Evolutionary conservation across 306 rosid genomes (phyloP).

Genomic region (Gillenia trifoliata): DNA sequence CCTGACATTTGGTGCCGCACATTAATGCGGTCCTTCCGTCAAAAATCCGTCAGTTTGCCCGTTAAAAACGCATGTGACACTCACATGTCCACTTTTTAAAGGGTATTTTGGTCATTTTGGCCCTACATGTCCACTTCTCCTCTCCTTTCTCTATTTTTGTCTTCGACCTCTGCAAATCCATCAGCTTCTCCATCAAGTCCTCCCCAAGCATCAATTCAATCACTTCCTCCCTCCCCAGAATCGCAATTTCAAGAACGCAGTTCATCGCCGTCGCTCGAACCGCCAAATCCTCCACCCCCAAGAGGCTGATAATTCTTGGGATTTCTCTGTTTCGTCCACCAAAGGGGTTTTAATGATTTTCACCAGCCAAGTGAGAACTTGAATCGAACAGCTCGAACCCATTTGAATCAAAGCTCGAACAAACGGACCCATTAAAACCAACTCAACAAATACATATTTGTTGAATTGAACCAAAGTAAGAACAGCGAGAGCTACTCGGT

Average conservation of each 20-base stretch:
- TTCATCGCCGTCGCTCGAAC: constrained; percentile 39
- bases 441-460: constrained; percentile 61
- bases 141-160: not conserved
- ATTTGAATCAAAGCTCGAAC: constrained; percentile 31
- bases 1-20: no score
- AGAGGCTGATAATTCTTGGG: constrained; percentile 25
- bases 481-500: constrained; percentile 39
- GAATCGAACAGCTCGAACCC: constrained; percentile 32
- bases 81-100: no score
- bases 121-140: no score
- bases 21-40: no score
- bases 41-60: no score
- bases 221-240: constrained; percentile 53
- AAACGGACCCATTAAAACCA: constrained; percentile 65
- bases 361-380: constrained; percentile 39
- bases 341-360: constrained; percentile 39
- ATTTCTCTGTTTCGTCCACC: constrained; percentile 50
- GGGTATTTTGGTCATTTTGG: no score
- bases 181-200: constrained; percentile 38
- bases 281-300: constrained; percentile 20
- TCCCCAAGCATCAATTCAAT: constrained; percentile 39
- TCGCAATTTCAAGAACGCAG: no score
- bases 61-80: no score
- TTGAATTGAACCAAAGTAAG: constrained; percentile 50
- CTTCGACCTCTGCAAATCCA: constrained; percentile 49